Evolutionary conservation across 768 basidiomycete genomes (phyloP), one percentile per base, ranked within the genome.

Genomic region (Dioszegia aurantiaca): DNA sequence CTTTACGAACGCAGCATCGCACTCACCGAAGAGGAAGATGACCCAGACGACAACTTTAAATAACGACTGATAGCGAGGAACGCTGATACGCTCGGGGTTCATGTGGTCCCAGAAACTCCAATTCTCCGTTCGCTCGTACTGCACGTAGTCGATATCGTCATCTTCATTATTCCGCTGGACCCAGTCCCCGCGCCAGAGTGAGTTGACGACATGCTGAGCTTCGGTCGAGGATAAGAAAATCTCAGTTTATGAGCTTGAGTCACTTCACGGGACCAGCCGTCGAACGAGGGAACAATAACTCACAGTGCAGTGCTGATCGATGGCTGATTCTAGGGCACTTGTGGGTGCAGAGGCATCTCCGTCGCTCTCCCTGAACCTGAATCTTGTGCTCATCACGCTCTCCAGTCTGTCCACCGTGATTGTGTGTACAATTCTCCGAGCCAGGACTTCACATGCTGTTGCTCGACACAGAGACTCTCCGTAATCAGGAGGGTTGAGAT

Each of bases 31-130:
- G 9, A 70, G 58, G 56, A 63, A 68, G 41, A 69, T 46, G 24
- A 64, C 47, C 63, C 64, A 67, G 3, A 68, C 80, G 5, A 81
- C 54, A 52, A 90, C 85, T 43, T 89, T 85, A 70, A 92, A 86
- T 49, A 85, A 80, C 64, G 90, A 92, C 73, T 93, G 92, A 73
- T 93, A 93, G 53, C 89, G 86, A 51, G 92, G 92, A 23, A 94
- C 89, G 31, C 84, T 84, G 44, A 95, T 78, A 30, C 91, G 83
- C 3, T 86, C 80, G 3, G 89, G 84, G 66, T 93, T 82, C 17
- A 93, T 67, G 68, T 87, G 89, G 39, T 80, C 81, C 83, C 84
- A 87, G 65, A 90, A 84, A 0, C 80, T 80, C 43, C 77, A 72
- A 39, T 80, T 78, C 11, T 82, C 83, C 24, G 77, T 75, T 41